A percentile compares a stretch with the other conserved stretches of the same genome.
phyloP scores from a whole-genome alignment of 2,329 filamentous ascomycete genomes.

The Shiraia bambusicola region DNA sequence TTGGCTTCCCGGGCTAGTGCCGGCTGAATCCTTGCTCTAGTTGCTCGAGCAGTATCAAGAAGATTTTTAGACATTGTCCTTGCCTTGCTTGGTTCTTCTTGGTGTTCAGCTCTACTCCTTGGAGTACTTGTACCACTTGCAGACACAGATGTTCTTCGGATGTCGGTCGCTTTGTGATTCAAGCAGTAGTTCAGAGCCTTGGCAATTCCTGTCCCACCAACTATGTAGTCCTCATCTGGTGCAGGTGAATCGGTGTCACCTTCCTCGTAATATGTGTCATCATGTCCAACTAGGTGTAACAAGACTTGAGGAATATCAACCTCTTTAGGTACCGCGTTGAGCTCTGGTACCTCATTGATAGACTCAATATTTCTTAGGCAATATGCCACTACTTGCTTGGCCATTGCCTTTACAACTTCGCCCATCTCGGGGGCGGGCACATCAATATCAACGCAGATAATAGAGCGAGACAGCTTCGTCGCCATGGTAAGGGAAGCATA shows the following conservation, averaged over 20 bases:
- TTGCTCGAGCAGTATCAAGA: conserved; percentile 83
- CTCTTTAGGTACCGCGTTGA: conserved; percentile 50
- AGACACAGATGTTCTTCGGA: conserved; percentile 43
- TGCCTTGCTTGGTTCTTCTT: conserved; percentile 33
- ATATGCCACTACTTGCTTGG: conserved; percentile 93
- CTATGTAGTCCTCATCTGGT: conserved; percentile 91
- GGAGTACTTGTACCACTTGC: conserved; percentile 58
- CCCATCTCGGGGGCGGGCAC: conserved; percentile 78
- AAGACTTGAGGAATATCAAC: conserved; percentile 79
- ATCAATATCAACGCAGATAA: conserved; percentile 91
- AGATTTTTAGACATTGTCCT: conserved; percentile 91
- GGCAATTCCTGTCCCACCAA: conserved; percentile 91
- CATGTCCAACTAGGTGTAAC: conserved; percentile 79
- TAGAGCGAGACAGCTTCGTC: conserved; percentile 75
- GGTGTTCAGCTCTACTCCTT: conserved; percentile 40
- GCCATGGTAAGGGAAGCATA: conserved; percentile 91
- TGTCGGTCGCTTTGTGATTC: conserved; percentile 70
- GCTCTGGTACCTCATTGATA: conserved; percentile 66
- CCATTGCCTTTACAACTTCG: conserved; percentile 87
- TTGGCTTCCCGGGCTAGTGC: conserved; percentile 75
- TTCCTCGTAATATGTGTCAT: conserved; percentile 52
- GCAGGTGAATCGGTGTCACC: conserved; percentile 67
- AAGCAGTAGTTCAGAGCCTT: conserved; percentile 91
- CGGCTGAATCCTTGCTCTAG: conserved; percentile 77
- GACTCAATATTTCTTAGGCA: conserved; percentile 88